Evolutionary conservation across 306 rosid genomes (phyloP).

Genomic region (Quercus variabilis): DNA sequence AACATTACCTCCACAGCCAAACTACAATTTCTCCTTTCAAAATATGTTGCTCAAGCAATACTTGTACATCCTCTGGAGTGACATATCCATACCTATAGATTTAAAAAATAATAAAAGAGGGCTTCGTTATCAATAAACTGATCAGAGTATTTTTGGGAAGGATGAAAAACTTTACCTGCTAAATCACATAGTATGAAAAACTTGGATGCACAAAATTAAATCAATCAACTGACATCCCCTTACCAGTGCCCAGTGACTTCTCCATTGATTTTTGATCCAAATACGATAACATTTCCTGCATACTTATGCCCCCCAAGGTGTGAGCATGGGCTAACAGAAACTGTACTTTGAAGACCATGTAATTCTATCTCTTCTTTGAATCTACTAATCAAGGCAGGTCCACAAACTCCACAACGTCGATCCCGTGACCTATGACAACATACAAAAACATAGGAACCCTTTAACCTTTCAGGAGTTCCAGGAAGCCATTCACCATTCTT

Average conservation of each 20-base stretch:
- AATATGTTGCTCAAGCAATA: conserved; percentile 75
- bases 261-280: conserved; percentile 51
- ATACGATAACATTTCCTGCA: conserved; percentile 85
- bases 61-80: conserved; percentile 73
- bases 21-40: conserved; percentile 64
- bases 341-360: conserved; percentile 67
- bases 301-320: conserved; percentile 87
- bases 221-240: conserved; percentile 12
- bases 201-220: not conserved
- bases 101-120: not conserved
- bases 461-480: too few species aligned
- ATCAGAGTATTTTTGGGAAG: not conserved
- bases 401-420: too few species aligned
- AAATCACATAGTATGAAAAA: not conserved
- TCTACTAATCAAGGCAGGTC: conserved; percentile 39
- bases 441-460: too few species aligned
- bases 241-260: conserved; percentile 87
- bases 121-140: conserved; percentile 1
- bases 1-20: conserved; percentile 73
- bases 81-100: conserved; percentile 86
- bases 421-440: too few species aligned
- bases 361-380: conserved; percentile 73
- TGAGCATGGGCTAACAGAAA: conserved; percentile 90
- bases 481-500: too few species aligned
- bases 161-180: not conserved